Base-by-base conservation (phyloP, 2,329 filamentous ascomycete genomes). In the Nemania sp. region DNA sequence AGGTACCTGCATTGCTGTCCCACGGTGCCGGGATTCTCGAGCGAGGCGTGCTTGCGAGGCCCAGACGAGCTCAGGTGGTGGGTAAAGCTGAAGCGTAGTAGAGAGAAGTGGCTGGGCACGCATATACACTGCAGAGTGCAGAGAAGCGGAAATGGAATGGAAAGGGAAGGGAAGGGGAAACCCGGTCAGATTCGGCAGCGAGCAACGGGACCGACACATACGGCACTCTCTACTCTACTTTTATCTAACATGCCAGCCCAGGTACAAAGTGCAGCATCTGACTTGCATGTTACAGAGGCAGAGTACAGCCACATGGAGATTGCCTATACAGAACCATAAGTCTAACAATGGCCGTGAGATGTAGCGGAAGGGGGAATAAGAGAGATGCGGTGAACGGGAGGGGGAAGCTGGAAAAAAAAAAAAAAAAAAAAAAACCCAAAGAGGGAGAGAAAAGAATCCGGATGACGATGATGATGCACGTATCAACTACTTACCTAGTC, bases 141-240 rank as follows among this genome's bases (percentile, higher is more conserved):
- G 45, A 47, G 29, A 17, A 47, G 45, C 13, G 20, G 20, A 32
- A 47, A 46, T n/a, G n/a, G n/a, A n/a, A n/a, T n/a, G n/a, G n/a
- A n/a, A n/a, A n/a, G n/a, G n/a, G n/a, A n/a, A n/a, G n/a, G n/a
- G n/a, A n/a, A n/a, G n/a, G 18, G 20, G 3, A 25, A 46, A 21
- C 45, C 25, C 21, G 9, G 25, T 2, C 32, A 2, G 21, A 17
- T 32, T 46, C 20, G 45, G 45, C 32, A 21, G 45, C 25, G 15
- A 45, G 42, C 42, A 34, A 48, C 52, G 58, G 58, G 58, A 60
- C 58, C 58, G 58, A 55, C 12, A 21, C 51, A 42, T 35, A 46
- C 45, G 25, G 25, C 25, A 29, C 25, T 29, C n/a, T n/a, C n/a
- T n/a, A n/a, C n/a, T n/a, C n/a, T n/a, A n/a, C n/a, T n/a, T n/a